These are phyloP conservation scores for Lippia alba DNA, from an alignment of 305 asterid species.

Conservation along the genomic window DNA sequence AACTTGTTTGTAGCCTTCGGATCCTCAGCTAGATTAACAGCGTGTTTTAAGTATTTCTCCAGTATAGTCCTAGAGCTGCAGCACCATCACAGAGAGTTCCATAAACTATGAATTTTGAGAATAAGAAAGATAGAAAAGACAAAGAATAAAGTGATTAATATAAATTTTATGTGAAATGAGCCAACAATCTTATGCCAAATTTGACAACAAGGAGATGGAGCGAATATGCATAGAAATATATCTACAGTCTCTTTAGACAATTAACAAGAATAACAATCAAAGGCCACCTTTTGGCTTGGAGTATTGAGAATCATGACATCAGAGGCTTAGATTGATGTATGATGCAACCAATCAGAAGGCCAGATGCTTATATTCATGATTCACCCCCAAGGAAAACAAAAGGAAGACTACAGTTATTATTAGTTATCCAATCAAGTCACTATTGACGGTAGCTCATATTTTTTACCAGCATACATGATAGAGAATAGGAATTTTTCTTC, in stretches of 20 bases:
- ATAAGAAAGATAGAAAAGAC: background rate
- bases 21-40: conserved; percentile 82
- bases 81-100: conserved; percentile 33
- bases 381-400: conserved; percentile 20
- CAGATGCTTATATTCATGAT: conserved; percentile 4
- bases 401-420: conserved; percentile 3
- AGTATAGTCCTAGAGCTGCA: conserved; percentile 93
- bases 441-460: background rate
- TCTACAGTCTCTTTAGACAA: conserved; percentile 21
- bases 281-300: conserved; percentile 10
- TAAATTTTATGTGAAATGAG: conserved; percentile 8
- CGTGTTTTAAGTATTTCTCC: conserved; percentile 94
- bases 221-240: background rate
- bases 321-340: background rate
- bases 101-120: conserved; percentile 20
- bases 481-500: background rate
- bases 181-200: conserved; percentile 23
- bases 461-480: too few relatives aligned
- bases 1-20: conserved; percentile 56
- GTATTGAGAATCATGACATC: conserved; percentile 7
- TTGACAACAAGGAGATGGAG: conserved; percentile 14
- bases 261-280: conserved; percentile 21
- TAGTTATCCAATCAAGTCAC: background rate
- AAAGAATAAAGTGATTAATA: conserved; percentile 13
- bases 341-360: background rate